phyloP scores from a whole-genome alignment of 257 asterid species.

The Przewalskia tangutica region DNA sequence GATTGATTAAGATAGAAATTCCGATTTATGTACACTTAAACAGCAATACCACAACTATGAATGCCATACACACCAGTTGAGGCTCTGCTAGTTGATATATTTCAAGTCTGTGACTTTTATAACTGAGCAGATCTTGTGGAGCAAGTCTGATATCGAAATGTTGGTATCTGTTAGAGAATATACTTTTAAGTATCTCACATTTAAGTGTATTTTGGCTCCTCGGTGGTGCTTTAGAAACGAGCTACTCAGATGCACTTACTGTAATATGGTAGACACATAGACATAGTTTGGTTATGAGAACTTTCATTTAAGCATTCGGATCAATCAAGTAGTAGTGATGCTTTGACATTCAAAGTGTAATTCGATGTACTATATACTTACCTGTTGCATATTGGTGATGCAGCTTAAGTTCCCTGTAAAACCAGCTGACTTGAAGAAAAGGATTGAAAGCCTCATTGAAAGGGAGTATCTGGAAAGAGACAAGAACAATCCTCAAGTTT shows the following conservation, averaged over 20 bases:
- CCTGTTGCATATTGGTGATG: not conserved
- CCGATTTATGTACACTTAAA: not conserved
- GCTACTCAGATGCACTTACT: not conserved
- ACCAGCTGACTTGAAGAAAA: constrained; percentile 94
- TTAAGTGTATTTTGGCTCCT: not conserved
- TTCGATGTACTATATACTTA: not conserved
- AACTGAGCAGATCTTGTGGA: not conserved
- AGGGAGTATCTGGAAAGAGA: constrained; percentile 91
- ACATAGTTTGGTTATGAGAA: not conserved
- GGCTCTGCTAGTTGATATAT: not conserved
- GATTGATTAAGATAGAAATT: not conserved
- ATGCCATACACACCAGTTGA: not conserved
- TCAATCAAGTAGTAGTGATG: not conserved
- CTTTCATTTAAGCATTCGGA: not conserved
- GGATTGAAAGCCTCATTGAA: constrained; percentile 93
- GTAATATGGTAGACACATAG: not conserved
- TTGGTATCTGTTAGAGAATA: not conserved
- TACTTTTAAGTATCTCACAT: not conserved
- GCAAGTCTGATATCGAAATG: not conserved
- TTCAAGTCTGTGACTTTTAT: not conserved
- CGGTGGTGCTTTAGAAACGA: not conserved
- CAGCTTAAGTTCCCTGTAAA: constrained; percentile 97
- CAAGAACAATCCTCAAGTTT: constrained; percentile 8
- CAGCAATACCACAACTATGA: not conserved
- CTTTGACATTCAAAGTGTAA: not conserved